Evolutionary conservation across 2,329 filamentous ascomycete genomes (phyloP).

Genomic region (Allantophomopsis lycopodina): DNA sequence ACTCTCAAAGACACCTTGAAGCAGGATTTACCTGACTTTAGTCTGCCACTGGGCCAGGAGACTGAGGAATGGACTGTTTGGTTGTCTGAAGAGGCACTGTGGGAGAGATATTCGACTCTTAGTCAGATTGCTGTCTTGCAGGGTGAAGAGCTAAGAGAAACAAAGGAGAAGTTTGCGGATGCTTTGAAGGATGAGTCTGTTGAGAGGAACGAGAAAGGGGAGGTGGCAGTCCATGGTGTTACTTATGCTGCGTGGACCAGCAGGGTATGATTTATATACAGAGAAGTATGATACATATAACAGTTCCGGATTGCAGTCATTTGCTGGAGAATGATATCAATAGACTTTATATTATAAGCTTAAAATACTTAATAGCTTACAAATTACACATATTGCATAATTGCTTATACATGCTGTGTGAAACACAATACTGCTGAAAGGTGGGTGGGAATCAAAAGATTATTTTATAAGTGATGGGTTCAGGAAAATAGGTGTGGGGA

Average conservation of each 20-base stretch:
- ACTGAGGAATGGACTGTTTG: slow-evolving; percentile 41
- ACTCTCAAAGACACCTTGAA: slow-evolving; percentile 28
- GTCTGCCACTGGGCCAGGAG: slow-evolving; percentile 44
- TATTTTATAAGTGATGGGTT: no score
- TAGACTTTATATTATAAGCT: no score
- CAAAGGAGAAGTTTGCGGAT: slow-evolving; percentile 34
- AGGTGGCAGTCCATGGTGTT: slow-evolving; percentile 45
- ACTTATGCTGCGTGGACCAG: slow-evolving; percentile 48
- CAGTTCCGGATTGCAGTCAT: no score
- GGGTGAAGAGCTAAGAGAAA: slow-evolving; percentile 30
- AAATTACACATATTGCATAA: no score
- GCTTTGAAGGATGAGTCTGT: slow-evolving; percentile 34
- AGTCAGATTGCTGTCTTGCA: slow-evolving; percentile 50
- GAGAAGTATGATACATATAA: no score
- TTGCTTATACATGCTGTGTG: no score
- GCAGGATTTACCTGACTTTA: slow-evolving; percentile 33
- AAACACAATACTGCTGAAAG: no score
- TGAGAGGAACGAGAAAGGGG: slow-evolving; percentile 40
- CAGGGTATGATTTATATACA: slow-evolving; percentile 16
- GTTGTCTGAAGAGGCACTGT: slow-evolving; percentile 44
- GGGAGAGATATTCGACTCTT: slow-evolving; percentile 50
- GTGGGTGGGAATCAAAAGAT: no score
- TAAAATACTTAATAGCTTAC: no score
- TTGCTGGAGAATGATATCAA: no score
- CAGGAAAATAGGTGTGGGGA: no score